Evolutionary conservation across 441 rosid genomes (phyloP).

Genomic region (Gossypium aridum): DNA sequence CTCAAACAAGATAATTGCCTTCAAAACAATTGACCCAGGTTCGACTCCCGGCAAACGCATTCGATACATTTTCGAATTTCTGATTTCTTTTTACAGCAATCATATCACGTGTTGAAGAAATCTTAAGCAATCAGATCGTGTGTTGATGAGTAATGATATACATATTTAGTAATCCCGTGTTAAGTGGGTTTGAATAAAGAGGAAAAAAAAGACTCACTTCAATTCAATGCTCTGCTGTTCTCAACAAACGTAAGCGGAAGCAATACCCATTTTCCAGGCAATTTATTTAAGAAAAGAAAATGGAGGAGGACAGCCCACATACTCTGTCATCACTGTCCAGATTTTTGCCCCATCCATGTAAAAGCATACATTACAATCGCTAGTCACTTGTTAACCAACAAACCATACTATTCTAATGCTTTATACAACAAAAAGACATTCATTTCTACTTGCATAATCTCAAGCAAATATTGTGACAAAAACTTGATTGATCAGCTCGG

Average conservation of each 20-base stretch:
- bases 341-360: not conserved
- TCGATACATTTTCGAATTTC: not conserved
- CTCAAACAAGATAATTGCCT: conserved; percentile 37
- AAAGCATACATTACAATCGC: not conserved
- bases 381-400: not conserved
- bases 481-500: no score
- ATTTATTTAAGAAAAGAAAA: not conserved
- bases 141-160: not conserved
- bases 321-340: no score
- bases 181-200: not conserved
- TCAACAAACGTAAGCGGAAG: not conserved
- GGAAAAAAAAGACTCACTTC: not conserved
- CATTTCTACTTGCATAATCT: no score
- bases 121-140: not conserved
- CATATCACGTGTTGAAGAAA: not conserved
- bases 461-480: no score
- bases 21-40: conserved; percentile 80
- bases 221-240: not conserved
- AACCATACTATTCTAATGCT: no score
- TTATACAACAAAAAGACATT: no score
- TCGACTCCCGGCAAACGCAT: conserved; percentile 63
- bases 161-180: not conserved
- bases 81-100: not conserved
- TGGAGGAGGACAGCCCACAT: not conserved
- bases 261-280: not conserved